These are phyloP conservation scores for Salpingoeca rosetta DNA, from an alignment of 78 protist genomes.

Conservation along the genomic window DNA sequence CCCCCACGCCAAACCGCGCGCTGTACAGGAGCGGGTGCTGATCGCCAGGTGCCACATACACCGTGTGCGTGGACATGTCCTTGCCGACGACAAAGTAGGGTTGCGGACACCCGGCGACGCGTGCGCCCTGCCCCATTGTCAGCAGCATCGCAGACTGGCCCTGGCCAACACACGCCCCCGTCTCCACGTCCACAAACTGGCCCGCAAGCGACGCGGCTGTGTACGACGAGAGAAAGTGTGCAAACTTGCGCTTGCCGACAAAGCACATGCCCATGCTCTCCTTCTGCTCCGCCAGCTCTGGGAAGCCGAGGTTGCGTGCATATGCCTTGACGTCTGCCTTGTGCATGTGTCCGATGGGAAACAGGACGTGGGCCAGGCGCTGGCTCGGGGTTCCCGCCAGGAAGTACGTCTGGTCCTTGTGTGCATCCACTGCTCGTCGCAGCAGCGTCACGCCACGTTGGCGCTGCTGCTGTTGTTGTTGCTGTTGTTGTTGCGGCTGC, in stretches of 20 bases:
- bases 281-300: neutral
- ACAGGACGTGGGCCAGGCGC: constrained; percentile 1
- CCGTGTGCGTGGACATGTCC: neutral
- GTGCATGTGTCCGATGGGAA: constrained; percentile 23
- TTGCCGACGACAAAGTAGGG: neutral
- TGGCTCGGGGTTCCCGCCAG: neutral
- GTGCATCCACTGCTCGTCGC: neutral
- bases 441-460: neutral
- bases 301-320: neutral
- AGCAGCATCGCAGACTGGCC: neutral
- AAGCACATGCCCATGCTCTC: constrained; percentile 46
- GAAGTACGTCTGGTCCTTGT: constrained; percentile 40
- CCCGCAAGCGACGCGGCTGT: constrained; percentile 1
- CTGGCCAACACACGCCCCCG: neutral
- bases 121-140: neutral
- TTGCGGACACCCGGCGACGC: neutral
- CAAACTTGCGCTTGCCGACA: constrained; percentile 28
- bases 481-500: neutral
- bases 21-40: neutral
- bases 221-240: neutral
- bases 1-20: too few species aligned
- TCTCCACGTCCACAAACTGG: neutral
- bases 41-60: neutral
- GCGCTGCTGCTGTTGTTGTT: too few species aligned
- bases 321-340: neutral